Evolutionary conservation across 306 rosid species (phyloP).

Genomic region (Cicer bijugum): DNA sequence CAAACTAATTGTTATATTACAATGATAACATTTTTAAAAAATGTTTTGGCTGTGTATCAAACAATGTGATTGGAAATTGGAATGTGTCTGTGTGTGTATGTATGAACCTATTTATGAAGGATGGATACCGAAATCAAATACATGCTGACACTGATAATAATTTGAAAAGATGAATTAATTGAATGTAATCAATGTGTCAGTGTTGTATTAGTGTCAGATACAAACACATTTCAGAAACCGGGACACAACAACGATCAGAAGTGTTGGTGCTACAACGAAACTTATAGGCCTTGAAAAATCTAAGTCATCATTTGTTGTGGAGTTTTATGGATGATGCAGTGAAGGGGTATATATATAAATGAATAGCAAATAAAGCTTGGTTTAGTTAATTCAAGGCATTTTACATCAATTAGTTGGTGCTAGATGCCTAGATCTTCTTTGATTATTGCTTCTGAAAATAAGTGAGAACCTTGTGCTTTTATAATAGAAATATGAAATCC

Average conservation of each 20-base stretch:
- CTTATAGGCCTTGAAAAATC: background rate
- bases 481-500: background rate
- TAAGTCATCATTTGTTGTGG: background rate
- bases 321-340: background rate
- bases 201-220: too few relatives aligned
- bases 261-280: too few relatives aligned
- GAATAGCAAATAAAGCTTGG: background rate
- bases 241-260: too few relatives aligned
- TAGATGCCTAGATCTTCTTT: background rate
- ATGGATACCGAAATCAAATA: too few relatives aligned
- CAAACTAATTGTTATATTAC: slow-evolving; percentile 8
- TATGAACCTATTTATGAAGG: too few relatives aligned
- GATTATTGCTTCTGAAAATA: background rate
- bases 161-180: too few relatives aligned
- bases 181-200: too few relatives aligned
- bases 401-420: background rate
- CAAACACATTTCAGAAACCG: too few relatives aligned
- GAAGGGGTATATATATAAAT: background rate
- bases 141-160: too few relatives aligned
- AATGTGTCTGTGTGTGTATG: background rate
- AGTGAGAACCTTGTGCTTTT: background rate
- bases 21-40: background rate
- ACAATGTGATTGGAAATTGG: background rate
- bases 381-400: background rate
- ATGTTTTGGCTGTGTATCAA: background rate